A percentile compares a stretch with the other conserved stretches of the same genome.
These are phyloP conservation scores for Diddensiella santjacobensis DNA, from an alignment of 805 yeast species.

Conservation along the genomic window DNA sequence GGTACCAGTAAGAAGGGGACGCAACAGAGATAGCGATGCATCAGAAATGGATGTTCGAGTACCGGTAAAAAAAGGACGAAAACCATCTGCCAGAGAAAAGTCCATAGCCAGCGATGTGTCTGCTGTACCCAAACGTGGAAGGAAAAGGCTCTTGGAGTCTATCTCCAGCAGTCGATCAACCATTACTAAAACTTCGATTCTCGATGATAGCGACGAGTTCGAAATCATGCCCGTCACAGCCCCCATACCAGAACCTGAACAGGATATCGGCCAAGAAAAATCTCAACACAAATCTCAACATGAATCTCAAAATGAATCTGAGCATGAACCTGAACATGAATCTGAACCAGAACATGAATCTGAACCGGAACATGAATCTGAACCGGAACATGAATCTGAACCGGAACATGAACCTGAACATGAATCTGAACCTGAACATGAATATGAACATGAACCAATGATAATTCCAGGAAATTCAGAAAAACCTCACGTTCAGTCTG, in stretches of 20 bases:
- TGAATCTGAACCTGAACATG: too few relatives aligned
- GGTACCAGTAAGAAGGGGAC: not conserved
- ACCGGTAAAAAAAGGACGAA: not conserved
- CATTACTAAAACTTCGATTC: not conserved
- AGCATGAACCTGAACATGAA: constrained; percentile 10
- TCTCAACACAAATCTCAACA: too few relatives aligned
- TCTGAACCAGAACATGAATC: not conserved
- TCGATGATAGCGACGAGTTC: not conserved
- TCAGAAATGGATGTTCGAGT: not conserved
- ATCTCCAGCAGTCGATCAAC: not conserved
- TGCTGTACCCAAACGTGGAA: not conserved
- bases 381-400: too few relatives aligned
- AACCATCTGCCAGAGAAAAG: not conserved
- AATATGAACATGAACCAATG: too few relatives aligned
- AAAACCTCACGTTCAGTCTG: too few relatives aligned
- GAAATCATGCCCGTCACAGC: too few relatives aligned
- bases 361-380: constrained; percentile 1
- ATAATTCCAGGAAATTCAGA: too few relatives aligned
- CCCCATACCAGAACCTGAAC: too few relatives aligned
- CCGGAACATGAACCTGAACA: too few relatives aligned
- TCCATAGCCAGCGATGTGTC: not conserved
- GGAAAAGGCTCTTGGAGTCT: not conserved
- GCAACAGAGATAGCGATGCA: not conserved
- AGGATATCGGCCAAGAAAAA: too few relatives aligned
- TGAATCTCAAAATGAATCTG: constrained; percentile 7